Base-by-base conservation (phyloP, 805 yeast genomes). In the Kazachstania psychrophila region DNA sequence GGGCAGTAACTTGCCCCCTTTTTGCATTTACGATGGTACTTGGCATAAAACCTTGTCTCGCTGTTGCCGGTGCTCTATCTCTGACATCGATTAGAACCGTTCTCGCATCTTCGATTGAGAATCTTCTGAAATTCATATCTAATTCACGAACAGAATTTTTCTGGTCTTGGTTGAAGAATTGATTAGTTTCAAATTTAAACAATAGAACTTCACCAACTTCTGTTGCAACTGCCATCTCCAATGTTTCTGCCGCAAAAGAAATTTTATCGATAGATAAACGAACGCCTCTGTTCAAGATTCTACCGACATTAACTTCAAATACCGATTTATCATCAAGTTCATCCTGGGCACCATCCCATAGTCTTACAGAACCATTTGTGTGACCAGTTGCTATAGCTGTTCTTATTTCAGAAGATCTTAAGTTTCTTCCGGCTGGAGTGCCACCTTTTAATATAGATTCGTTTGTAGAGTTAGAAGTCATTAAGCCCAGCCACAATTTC, bases 331-430 rank as follows among this genome's bases (percentile, higher is more conserved):
- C 77, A 39, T 70, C 76, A 6, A 77, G 49, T 43, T 84, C 95
- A 15, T 82, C 81, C 39, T 77, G 75, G 0, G 94, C 76, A 0
- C 86, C 79, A 60, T 89, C 95, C 77, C 87, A 79, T 8, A 89
- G 65, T 37, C 96, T 69, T 0, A 92, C 74, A 24, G 79, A 72
- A 0, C 96, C 97, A 54, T 80, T 80, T 24, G 77, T 73, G 52
- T 92, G 95, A 0, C 96, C 97, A 0, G 95, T 78, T 1, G 86
- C 77, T 28, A 88, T 64, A 10, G 72, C 73, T 3, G 79, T 73
- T 28, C 82, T 67, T 16, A 64, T 58, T 24, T 72, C 77, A 40
- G 61, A 61, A 2, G 69, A 62, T 34, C 77, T 69, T 27, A 69
- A 57, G 22, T 63, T 64, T 16, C 70, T 67, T 23, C 68, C 62